Conservation (phyloP, 2,329 filamentous ascomycete species). For the Penicillium sclerotigenum region DNA sequence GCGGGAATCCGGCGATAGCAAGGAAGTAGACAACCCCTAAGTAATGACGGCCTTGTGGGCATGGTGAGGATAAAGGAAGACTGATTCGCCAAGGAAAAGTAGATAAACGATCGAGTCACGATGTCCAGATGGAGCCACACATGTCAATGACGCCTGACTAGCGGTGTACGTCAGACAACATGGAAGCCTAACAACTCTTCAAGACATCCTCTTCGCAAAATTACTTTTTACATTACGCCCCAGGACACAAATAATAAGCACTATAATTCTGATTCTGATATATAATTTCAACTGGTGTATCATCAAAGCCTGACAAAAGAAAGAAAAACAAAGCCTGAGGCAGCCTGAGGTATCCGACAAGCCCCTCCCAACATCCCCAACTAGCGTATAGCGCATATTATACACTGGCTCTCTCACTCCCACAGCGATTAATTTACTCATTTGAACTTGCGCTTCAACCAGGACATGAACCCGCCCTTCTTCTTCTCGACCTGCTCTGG, state of each 20-base stretch:
- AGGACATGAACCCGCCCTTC: slow-evolving; percentile 27
- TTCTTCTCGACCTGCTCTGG: slow-evolving; percentile 14
- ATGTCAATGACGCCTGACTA: neutral
- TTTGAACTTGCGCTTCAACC: slow-evolving; percentile 33
- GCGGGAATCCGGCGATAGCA: neutral
- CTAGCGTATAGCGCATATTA: slow-evolving; percentile 6
- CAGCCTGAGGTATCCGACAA: neutral
- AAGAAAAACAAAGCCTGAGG: slow-evolving; percentile 2
- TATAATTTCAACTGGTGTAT: slow-evolving; percentile 16
- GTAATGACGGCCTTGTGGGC: neutral
- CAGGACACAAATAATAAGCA: neutral
- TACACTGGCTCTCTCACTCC: slow-evolving; percentile 2
- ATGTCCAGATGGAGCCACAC: neutral
- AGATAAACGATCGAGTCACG: neutral
- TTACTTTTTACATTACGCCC: neutral
- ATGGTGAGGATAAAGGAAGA: neutral
- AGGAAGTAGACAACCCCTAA: neutral
- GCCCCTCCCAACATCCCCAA: neutral
- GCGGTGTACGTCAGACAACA: neutral
- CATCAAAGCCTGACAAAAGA: slow-evolving; percentile 8
- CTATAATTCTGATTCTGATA: slow-evolving; percentile 12
- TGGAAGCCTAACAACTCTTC: neutral
- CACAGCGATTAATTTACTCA: slow-evolving; percentile 6
- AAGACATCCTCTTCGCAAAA: neutral
- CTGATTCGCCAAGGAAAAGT: neutral